A percentile compares a stretch with the other conserved stretches of the same genome.
phyloP scores from a whole-genome alignment of 805 yeast genomes.

The Candida fluviatilis region DNA sequence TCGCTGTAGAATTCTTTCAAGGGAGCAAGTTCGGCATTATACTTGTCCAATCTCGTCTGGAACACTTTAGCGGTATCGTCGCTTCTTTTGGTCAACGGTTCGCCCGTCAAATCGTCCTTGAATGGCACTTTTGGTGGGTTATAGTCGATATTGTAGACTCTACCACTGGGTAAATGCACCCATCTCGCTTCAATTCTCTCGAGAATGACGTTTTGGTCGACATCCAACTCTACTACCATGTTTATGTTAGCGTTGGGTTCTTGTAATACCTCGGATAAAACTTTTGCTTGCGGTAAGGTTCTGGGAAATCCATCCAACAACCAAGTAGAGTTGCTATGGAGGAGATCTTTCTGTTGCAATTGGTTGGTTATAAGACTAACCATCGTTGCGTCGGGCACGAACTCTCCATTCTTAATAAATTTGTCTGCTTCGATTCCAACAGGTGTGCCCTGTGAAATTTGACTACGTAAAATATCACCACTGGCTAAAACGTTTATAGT shows the following conservation, averaged over 20 bases:
- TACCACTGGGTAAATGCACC: constrained; percentile 80
- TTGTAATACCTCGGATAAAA: constrained; percentile 43
- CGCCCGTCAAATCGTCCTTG: constrained; percentile 86
- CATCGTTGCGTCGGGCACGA: constrained; percentile 74
- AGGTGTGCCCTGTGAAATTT: constrained; percentile 51
- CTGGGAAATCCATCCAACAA: constrained; percentile 92
- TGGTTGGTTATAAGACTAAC: constrained; percentile 53
- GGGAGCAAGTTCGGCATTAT: constrained; percentile 57
- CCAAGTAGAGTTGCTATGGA: constrained; percentile 51
- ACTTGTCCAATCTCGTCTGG: constrained; percentile 59
- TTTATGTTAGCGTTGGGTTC: constrained; percentile 46
- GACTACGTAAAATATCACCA: constrained; percentile 76
- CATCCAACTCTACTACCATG: constrained; percentile 80
- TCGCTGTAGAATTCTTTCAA: constrained; percentile 57
- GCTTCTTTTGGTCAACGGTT: constrained; percentile 69
- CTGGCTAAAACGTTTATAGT: constrained; percentile 62
- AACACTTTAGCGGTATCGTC: constrained; percentile 82
- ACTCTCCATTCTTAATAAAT: constrained; percentile 57
- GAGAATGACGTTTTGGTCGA: constrained; percentile 78
- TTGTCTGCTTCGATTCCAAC: constrained; percentile 56
- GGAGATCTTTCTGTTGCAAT: constrained; percentile 39
- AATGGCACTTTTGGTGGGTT: constrained; percentile 86
- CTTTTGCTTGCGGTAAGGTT: constrained; percentile 66
- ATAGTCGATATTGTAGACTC: constrained; percentile 81
- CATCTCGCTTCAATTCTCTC: constrained; percentile 81